A percentile compares a stretch with the other conserved stretches of the same genome.
phyloP scores from a whole-genome alignment of 2,329 filamentous ascomycete species.

The Calonectria henricotiae region DNA sequence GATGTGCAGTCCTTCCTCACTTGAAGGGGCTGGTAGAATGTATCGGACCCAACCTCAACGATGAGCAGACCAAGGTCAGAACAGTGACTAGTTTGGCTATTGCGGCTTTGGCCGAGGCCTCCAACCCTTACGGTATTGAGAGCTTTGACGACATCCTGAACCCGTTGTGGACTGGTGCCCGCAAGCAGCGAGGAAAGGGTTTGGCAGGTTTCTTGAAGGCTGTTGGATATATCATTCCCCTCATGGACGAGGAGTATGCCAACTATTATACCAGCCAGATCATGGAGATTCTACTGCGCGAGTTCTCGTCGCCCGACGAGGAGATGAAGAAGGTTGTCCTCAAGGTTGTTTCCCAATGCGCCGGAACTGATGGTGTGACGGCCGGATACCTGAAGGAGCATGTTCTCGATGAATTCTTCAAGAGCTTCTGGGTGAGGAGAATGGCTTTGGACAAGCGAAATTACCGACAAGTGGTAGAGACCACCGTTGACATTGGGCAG shows the following conservation, averaged over 20 bases:
- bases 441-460: constrained; percentile 99
- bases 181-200: constrained; percentile 97
- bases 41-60: constrained; percentile 95
- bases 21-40: constrained; percentile 97
- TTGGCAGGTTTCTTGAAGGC: constrained; percentile 97
- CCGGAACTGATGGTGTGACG: constrained; percentile 94
- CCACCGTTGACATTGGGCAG: constrained; percentile 95
- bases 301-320: constrained; percentile 97
- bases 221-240: constrained; percentile 96
- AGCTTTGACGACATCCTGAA: constrained; percentile 99
- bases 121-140: constrained; percentile 98
- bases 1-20: constrained; percentile 95
- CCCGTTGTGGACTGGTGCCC: constrained; percentile 94
- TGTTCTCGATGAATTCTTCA: constrained; percentile 96
- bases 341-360: constrained; percentile 97
- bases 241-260: constrained; percentile 99
- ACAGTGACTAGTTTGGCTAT: constrained; percentile 97
- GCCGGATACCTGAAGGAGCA: constrained; percentile 96
- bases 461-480: constrained; percentile 98
- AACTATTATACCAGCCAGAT: constrained; percentile 99
- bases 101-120: constrained; percentile 94
- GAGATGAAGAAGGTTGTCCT: constrained; percentile 99
- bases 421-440: constrained; percentile 96
- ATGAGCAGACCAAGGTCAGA: constrained; percentile 97
- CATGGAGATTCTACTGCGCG: constrained; percentile 97